Conservation (phyloP, 768 basidiomycete genomes). For the Leccinum disarticulatum region DNA sequence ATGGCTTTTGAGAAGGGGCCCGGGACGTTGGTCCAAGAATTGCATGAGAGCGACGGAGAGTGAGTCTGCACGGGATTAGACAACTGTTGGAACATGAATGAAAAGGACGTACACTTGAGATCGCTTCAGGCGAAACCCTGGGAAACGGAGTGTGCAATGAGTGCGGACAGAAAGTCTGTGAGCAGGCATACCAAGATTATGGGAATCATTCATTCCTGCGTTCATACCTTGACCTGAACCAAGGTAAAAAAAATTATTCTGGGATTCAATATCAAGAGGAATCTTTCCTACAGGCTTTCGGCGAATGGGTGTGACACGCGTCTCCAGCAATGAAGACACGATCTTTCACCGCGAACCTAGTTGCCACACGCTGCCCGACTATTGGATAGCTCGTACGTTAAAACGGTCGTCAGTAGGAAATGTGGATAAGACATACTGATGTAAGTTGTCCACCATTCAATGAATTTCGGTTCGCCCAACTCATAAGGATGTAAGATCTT, state of each 20-base stretch:
- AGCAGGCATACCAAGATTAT: conserved; percentile 54
- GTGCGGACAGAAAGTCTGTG: no score
- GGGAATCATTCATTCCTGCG: conserved; percentile 73
- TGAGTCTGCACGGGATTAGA: no score
- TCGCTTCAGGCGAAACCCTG: no score
- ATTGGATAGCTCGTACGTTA: neutral
- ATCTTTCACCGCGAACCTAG: conserved; percentile 56
- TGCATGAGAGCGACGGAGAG: no score
- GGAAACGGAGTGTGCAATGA: no score
- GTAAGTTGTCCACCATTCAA: conserved; percentile 77
- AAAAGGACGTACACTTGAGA: no score
- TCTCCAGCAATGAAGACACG: conserved; percentile 78
- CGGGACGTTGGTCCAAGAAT: no score
- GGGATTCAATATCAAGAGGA: neutral
- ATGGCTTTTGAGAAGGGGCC: no score
- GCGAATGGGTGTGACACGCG: conserved; percentile 69
- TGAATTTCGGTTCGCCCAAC: conserved; percentile 45
- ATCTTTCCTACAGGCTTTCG: conserved; percentile 52
- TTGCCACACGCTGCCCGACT: conserved; percentile 78
- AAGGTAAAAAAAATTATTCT: neutral
- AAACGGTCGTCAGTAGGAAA: neutral
- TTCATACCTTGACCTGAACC: conserved; percentile 70
- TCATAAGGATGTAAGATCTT: conserved; percentile 57
- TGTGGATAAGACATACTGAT: conserved; percentile 44
- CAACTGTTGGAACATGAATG: no score